Percentiles rank a stretch among this genome's conserved stretches.
phyloP scores from a whole-genome alignment of 2,329 filamentous ascomycete species.

The Penicillium sp. region DNA sequence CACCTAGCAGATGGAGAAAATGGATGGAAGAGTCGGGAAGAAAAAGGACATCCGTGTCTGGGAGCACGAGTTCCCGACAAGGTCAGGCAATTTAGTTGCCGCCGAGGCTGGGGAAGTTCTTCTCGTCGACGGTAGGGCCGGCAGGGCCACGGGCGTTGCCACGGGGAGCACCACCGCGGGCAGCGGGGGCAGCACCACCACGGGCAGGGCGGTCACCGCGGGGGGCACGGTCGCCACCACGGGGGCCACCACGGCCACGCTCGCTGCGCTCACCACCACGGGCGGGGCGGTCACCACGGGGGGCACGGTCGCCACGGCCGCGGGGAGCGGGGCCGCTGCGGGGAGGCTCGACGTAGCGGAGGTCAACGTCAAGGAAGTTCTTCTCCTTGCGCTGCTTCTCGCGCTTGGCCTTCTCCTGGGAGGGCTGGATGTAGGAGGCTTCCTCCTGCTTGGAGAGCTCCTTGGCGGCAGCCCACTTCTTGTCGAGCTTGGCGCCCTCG shows the following conservation, averaged over 20 bases:
- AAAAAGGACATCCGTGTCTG: not conserved
- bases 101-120: conserved; percentile 48
- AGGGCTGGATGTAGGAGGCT: conserved; percentile 70
- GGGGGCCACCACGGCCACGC: conserved; percentile 22
- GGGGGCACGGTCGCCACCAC: conserved; percentile 22
- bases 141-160: conserved; percentile 15
- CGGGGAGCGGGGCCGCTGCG: conserved; percentile 51
- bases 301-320: conserved; percentile 48
- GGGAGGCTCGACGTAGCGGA: conserved; percentile 71
- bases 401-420: conserved; percentile 72
- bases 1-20: conserved; percentile 8
- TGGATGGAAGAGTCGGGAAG: conserved; percentile 3
- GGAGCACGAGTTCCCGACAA: conserved; percentile 8
- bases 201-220: conserved; percentile 23
- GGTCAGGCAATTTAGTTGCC: conserved; percentile 33
- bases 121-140: conserved; percentile 43
- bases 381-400: conserved; percentile 92
- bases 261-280: conserved; percentile 36
- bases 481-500: conserved; percentile 81
- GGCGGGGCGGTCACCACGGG: conserved; percentile 41
- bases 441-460: conserved; percentile 58
- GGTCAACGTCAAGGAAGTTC: conserved; percentile 83
- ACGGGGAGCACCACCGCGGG: conserved; percentile 44
- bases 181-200: conserved; percentile 47
- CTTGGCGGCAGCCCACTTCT: conserved; percentile 91